A percentile compares a stretch with the other conserved stretches of the same genome.
Conservation (phyloP, 106 monocot genomes). For the Dendrobium catenatum region DNA sequence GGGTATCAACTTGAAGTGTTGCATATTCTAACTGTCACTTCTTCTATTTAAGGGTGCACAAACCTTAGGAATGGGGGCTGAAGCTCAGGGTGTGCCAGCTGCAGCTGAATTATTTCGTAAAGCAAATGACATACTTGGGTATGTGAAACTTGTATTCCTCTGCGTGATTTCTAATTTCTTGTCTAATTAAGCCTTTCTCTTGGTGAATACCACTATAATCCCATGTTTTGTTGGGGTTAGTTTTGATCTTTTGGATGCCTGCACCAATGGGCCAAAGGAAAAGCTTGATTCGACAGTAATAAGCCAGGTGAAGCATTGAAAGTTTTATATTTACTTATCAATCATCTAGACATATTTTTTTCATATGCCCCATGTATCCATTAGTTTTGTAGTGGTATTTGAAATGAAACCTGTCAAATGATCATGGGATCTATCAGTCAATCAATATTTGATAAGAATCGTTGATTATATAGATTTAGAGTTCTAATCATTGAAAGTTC, state of each 20-base stretch:
- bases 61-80: slow-evolving; percentile 81
- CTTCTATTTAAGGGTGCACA: slow-evolving; percentile 67
- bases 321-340: not conserved
- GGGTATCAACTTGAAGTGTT: not conserved
- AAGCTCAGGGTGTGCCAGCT: slow-evolving; percentile 59
- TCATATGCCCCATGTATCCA: not conserved
- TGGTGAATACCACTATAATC: not conserved
- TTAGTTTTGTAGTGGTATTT: not conserved
- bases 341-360: not conserved
- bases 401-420: not conserved
- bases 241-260: slow-evolving; percentile 78
- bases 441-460: too few relatives aligned
- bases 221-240: slow-evolving; percentile 20
- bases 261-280: slow-evolving; percentile 93
- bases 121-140: slow-evolving; percentile 95
- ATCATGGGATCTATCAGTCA: too few relatives aligned
- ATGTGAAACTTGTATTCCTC: not conserved
- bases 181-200: not conserved
- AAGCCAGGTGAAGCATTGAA: slow-evolving; percentile 61
- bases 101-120: slow-evolving; percentile 76
- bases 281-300: slow-evolving; percentile 94
- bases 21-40: not conserved
- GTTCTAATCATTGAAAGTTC: too few relatives aligned
- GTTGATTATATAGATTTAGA: too few relatives aligned
- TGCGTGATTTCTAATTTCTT: not conserved